These are phyloP conservation scores for Poa pratensis DNA, from an alignment of 176 grass and related monocot genomes.

Conservation along the genomic window DNA sequence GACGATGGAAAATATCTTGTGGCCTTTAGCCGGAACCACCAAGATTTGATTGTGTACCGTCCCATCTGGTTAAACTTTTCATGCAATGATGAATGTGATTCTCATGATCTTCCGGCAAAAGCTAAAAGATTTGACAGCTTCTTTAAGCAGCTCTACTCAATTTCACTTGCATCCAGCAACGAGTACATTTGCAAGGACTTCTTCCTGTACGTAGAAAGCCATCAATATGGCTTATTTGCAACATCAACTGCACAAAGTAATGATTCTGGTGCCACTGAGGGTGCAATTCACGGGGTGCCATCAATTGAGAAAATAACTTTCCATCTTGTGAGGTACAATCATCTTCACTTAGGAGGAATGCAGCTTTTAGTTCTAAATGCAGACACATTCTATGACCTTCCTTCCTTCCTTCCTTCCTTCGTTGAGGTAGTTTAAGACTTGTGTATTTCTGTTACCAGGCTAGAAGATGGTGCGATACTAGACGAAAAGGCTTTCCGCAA, in stretches of 20 bases:
- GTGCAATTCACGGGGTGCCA: slow-evolving; percentile 81
- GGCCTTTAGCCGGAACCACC: slow-evolving; percentile 84
- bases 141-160: slow-evolving; percentile 77
- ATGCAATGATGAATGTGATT: slow-evolving; percentile 65
- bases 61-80: slow-evolving; percentile 79
- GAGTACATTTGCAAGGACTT: slow-evolving; percentile 95
- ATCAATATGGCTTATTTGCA: slow-evolving; percentile 82
- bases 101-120: slow-evolving; percentile 59
- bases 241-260: slow-evolving; percentile 82
- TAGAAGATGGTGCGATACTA: slow-evolving; percentile 86
- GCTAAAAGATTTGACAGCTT: slow-evolving; percentile 74
- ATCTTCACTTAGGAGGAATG: slow-evolving; percentile 25
- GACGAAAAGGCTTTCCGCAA: slow-evolving; percentile 89
- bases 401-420: slow-evolving; percentile 42
- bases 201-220: slow-evolving; percentile 75
- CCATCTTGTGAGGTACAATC: slow-evolving; percentile 87
- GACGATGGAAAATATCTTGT: slow-evolving; percentile 91
- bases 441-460: slow-evolving; percentile 63
- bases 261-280: slow-evolving; percentile 56
- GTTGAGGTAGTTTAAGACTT: slow-evolving; percentile 41
- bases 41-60: slow-evolving; percentile 89
- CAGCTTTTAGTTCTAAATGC: background rate
- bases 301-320: slow-evolving; percentile 96
- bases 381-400: slow-evolving; percentile 35
- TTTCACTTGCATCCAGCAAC: slow-evolving; percentile 75